phyloP scores from a whole-genome alignment of 2,329 filamentous ascomycete species.

The Penicillium sp. region DNA sequence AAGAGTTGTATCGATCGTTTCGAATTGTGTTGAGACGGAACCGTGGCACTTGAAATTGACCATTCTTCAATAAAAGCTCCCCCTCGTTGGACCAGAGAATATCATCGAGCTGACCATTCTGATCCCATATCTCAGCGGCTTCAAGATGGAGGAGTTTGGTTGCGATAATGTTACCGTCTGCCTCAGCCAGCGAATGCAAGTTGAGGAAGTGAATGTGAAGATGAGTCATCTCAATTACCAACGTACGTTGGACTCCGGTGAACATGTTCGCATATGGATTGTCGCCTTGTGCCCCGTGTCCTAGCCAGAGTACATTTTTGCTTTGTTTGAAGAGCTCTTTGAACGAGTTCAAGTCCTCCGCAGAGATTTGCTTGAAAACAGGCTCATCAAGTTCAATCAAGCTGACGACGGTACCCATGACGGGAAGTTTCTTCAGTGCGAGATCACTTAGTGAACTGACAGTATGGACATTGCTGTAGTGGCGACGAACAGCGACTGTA shows the following conservation, averaged over 20 bases:
- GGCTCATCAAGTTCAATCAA: constrained; percentile 32
- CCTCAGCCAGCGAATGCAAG: constrained; percentile 8
- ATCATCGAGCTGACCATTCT: constrained; percentile 5
- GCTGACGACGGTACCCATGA: constrained; percentile 22
- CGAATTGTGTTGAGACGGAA: constrained; percentile 14
- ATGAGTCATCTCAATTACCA: constrained; percentile 24
- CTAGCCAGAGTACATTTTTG: constrained; percentile 27
- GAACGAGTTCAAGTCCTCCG: constrained; percentile 23
- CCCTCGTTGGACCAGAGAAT: constrained; percentile 33
- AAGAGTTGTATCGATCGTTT: constrained; percentile 29
- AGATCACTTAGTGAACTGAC: constrained; percentile 14
- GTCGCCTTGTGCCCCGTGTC: constrained; percentile 20
- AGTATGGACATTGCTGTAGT: constrained; percentile 11
- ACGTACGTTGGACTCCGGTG: constrained; percentile 23
- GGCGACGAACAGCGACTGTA: constrained; percentile 1
- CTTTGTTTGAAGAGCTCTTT: constrained; percentile 23
- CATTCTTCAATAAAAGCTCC: constrained; percentile 28
- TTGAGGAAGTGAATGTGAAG: constrained; percentile 23
- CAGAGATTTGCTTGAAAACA: constrained; percentile 21
- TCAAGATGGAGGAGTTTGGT: constrained; percentile 19
- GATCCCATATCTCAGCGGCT: constrained; percentile 18
- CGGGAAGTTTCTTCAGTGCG: constrained; percentile 8
- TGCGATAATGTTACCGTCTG: constrained; percentile 4
- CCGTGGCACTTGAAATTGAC: constrained; percentile 30
- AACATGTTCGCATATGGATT: constrained; percentile 25